Base-by-base conservation (phyloP, 176 grass and related monocot genomes). In the Aegilops longissima region DNA sequence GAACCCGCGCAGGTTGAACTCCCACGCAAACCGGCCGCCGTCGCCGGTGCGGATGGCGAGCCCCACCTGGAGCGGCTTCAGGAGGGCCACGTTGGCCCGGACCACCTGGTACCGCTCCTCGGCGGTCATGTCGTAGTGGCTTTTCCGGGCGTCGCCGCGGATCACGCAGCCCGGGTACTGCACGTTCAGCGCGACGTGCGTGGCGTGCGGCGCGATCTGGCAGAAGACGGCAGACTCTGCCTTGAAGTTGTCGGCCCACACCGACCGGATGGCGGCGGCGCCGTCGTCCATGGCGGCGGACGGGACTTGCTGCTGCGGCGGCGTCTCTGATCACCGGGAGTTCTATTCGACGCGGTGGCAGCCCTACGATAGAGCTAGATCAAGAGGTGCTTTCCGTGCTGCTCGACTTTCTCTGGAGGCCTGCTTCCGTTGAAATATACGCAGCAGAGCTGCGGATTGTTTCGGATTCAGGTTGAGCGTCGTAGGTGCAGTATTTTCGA, bases 51-150 rank as follows among this genome's bases (percentile, higher is more conserved):
- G 80, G 45, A 84, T 14, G 58, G 65, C 12, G 80, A 78, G 59
- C 10, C n/a, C 74, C 20, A 80, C 59, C 78, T 91, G 66, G 63
- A 78, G 24, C 18, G 52, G 67, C 9, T 44, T 13, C 45, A 77
- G 73, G 0, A 0, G 7, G 20, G 49, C 7, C 7, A 85, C 73
- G 30, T 85, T 85, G 0, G 38, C 42, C 12, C 5, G 29, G 42
- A 85, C 13, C 2, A 66, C 5, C 12, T 23, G 12, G 61, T 77
- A 76, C 1, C 39, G 72, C 72, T 76, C 83, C 8, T 73, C 9
- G 23, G 54, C 3, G 35, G 8, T 62, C 23, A 62, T 69, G 0
- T 74, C 23, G 9, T 74, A 42, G 35, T 83, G 52, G 2, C 51
- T 54, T 1, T 20, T 73, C n/a, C 3, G 9, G 34, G 14, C 34